Conservation (phyloP, 208 protist genomes). For the Trypanosomatidae sp. region DNA sequence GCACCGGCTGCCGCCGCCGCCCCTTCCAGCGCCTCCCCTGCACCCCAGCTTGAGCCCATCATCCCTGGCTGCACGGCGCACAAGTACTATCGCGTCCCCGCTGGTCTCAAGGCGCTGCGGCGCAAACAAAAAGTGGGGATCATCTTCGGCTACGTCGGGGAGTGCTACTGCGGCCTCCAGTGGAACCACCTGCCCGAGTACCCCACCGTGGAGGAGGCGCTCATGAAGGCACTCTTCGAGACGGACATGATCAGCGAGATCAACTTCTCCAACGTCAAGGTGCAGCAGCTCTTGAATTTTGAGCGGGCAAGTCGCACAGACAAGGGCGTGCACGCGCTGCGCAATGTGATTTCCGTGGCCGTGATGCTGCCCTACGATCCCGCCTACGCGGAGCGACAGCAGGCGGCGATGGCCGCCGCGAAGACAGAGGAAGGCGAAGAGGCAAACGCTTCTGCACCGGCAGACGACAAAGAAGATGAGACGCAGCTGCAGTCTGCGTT, state of each 20-base stretch:
- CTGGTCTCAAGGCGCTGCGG: conserved; percentile 43
- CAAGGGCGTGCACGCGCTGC: conserved; percentile 94
- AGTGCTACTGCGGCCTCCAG: conserved; percentile 94
- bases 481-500: conserved; percentile 21
- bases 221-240: conserved; percentile 87
- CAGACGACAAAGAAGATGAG: conserved; percentile 3
- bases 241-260: conserved; percentile 86
- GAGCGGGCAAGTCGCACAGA: conserved; percentile 95
- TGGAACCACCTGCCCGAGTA: conserved; percentile 89
- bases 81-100: conserved; percentile 62
- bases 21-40: too few relatives aligned
- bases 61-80: conserved; percentile 38
- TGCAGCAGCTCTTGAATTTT: conserved; percentile 91
- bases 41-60: conserved; percentile 28
- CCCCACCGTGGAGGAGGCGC: conserved; percentile 91
- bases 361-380: conserved; percentile 79
- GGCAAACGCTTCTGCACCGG: too few relatives aligned
- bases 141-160: conserved; percentile 92
- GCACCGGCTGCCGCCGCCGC: too few relatives aligned
- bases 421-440: background rate
- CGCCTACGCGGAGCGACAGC: conserved; percentile 44
- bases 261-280: conserved; percentile 76
- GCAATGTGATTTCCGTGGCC: conserved; percentile 92
- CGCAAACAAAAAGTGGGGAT: conserved; percentile 94
- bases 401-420: conserved; percentile 9